A percentile compares a stretch with the other conserved stretches of the same genome.
Conservation (phyloP, 805 yeast genomes). For the Yamadazyma nakazawae region DNA sequence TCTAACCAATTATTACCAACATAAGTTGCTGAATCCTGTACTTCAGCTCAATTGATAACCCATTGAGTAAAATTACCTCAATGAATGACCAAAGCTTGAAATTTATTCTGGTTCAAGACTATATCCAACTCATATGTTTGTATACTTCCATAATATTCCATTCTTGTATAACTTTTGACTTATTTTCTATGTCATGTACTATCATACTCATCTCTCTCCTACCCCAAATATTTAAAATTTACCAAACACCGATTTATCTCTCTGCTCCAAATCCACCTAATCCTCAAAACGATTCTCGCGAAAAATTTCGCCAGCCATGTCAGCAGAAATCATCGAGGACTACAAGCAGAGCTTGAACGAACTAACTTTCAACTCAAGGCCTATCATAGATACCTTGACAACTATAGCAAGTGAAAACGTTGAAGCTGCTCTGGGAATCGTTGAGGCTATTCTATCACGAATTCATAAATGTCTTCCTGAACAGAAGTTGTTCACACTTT, state of each 20-base stretch:
- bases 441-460: conserved; percentile 70
- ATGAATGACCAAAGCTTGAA: no score
- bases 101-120: no score
- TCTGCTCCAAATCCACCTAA: neutral
- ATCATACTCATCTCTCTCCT: no score
- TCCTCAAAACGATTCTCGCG: neutral
- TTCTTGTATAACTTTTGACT: no score
- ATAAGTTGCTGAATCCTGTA: no score
- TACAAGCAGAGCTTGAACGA: conserved; percentile 69
- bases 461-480: conserved; percentile 74
- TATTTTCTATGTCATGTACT: no score
- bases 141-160: no score
- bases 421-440: conserved; percentile 71
- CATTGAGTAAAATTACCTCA: no score
- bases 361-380: conserved; percentile 83
- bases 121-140: no score
- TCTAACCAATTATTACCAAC: neutral
- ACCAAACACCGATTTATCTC: no score
- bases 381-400: conserved; percentile 83
- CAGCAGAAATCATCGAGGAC: conserved; percentile 40
- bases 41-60: no score
- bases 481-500: conserved; percentile 80
- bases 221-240: no score
- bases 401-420: conserved; percentile 83
- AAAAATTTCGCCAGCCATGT: conserved; percentile 2